phyloP scores from a whole-genome alignment of 1,284 basidiomycete species.

The Nidula niveotomentosa region DNA sequence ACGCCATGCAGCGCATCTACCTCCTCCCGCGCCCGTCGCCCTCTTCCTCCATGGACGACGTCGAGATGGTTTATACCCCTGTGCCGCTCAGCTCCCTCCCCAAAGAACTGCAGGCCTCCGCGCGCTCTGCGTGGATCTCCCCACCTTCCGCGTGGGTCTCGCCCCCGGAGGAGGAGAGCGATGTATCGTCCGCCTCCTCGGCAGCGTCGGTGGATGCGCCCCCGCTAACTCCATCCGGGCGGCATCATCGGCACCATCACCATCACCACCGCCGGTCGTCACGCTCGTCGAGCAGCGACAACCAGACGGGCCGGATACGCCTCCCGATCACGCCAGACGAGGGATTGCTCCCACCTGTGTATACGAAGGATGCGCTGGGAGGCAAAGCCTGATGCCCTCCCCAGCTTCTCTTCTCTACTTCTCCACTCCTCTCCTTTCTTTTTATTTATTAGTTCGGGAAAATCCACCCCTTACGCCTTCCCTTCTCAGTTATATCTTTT shows the following conservation, averaged over 20 bases:
- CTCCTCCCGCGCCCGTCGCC: conserved; percentile 40
- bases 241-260: conserved; percentile 18
- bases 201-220: conserved; percentile 10
- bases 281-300: conserved; percentile 27
- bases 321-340: conserved; percentile 44
- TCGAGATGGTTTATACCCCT: conserved; percentile 65
- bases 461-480: no score
- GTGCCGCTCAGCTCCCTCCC: conserved; percentile 56
- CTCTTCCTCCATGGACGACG: conserved; percentile 14
- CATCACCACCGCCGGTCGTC: conserved; percentile 17
- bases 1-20: conserved; percentile 49
- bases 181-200: conserved; percentile 6
- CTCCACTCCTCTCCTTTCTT: background rate
- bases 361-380: background rate
- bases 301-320: conserved; percentile 37
- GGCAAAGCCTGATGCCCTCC: no score
- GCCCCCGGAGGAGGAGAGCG: background rate
- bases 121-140: conserved; percentile 67
- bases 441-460: background rate
- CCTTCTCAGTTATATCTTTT: no score
- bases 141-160: background rate
- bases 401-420: background rate
- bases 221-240: conserved; percentile 7
- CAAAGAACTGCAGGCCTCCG: conserved; percentile 49
- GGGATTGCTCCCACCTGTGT: conserved; percentile 34